Conservation (phyloP, 306 rosid species). For the Quercus gilva region DNA sequence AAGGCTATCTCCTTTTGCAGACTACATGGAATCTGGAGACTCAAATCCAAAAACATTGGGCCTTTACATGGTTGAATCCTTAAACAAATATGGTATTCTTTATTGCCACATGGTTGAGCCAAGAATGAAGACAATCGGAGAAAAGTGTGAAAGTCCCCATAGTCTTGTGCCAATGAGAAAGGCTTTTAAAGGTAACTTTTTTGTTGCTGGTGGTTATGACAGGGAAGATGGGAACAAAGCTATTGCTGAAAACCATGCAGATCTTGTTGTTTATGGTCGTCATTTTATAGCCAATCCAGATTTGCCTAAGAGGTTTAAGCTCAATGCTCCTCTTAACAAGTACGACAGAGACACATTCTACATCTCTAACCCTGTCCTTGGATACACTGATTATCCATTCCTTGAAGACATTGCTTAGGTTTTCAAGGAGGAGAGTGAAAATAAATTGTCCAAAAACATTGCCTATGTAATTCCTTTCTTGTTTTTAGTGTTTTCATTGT, state of each 20-base stretch:
- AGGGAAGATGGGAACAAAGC: conserved; percentile 27
- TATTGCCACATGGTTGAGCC: conserved; percentile 41
- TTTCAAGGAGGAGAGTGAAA: background rate
- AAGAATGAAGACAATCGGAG: conserved; percentile 15
- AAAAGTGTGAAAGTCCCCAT: background rate
- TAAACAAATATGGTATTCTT: conserved; percentile 32
- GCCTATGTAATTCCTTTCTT: background rate
- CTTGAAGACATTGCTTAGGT: background rate
- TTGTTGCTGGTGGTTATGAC: conserved; percentile 22
- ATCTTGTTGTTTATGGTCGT: conserved; percentile 31
- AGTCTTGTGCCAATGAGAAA: conserved; percentile 33
- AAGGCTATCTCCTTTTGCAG: conserved; percentile 29
- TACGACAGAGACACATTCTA: conserved; percentile 27
- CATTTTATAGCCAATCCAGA: conserved; percentile 39
- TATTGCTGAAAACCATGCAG: conserved; percentile 9
- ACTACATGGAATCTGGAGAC: conserved; percentile 25
- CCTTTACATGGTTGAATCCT: conserved; percentile 16
- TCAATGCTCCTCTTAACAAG: conserved; percentile 33
- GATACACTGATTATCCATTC: conserved; percentile 42
- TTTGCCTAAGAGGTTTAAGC: conserved; percentile 34
- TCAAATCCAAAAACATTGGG: conserved; percentile 31
- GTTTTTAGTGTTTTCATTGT: too few relatives aligned
- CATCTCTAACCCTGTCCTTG: conserved; percentile 23
- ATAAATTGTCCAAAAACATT: background rate
- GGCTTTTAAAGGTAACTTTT: conserved; percentile 33